Base-by-base conservation (phyloP, 2,329 filamentous ascomycete species). In the Scortechinia acanthostroma region DNA sequence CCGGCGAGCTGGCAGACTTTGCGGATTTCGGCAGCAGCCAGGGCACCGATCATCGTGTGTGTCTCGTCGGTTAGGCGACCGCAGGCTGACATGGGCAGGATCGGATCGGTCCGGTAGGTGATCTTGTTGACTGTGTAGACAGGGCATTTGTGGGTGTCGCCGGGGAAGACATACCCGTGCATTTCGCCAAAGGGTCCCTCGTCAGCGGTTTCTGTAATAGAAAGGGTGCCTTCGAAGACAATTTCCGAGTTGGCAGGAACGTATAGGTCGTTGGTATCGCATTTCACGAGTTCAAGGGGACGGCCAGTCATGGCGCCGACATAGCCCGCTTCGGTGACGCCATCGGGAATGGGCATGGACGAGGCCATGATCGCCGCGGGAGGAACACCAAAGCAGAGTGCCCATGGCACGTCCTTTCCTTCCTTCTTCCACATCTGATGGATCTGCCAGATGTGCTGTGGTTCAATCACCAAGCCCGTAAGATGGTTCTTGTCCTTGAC, bases 131-230 rank as follows among this genome's bases (percentile, higher is more conserved):
- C 69, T 2, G 51, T 68, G 53, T 65, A 73, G 15, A 59, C 49
- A 1, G 70, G 70, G 48, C 55, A 55, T 1, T 45, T 48, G 37
- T 65, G 63, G 1, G 50, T 53, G 16, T 71, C 66, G 2, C 58
- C 69, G 49, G 60, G 58, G 51, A 68, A 72, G 23, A 66, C 57
- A 49, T 71, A 66, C 4, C 67, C 68, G 16, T 66, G 62, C 56
- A 65, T 64, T 45, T 73, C 73, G 0, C 69, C 71, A 53, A 75
- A 75, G 0, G 73, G 73, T 0, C 71, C 73, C 45, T 76, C 73
- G 0, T 52, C 52, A 0, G 48, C 66, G 0, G 51, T 67, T 40
- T 74, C 65, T 0, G 63, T 62, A 3, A 67, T 56, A 0, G 70
- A 76, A 14, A 70, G 49, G 0, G 62, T 66, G 2, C 73, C 73